These are phyloP conservation scores for Tolypocladium pustulatum DNA, from an alignment of 2,329 filamentous ascomycete genomes.

Conservation along the genomic window DNA sequence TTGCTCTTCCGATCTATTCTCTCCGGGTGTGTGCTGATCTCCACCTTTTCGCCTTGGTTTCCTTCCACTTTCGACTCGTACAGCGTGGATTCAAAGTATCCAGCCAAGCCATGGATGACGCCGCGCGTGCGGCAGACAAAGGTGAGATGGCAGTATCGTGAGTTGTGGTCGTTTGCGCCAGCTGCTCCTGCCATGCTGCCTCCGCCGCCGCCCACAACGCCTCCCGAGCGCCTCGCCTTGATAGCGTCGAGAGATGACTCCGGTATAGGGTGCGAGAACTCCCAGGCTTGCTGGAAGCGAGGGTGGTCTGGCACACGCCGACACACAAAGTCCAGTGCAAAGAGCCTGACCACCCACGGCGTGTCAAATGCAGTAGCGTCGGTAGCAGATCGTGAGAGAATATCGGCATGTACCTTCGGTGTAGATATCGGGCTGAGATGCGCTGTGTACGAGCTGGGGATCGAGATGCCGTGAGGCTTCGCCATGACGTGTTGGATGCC, in stretches of 20 bases:
- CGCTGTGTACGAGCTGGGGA: constrained; percentile 86
- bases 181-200: constrained; percentile 66
- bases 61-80: constrained; percentile 47
- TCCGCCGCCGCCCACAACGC: constrained; percentile 54
- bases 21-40: constrained; percentile 86
- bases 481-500: constrained; percentile 86
- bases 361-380: constrained; percentile 74
- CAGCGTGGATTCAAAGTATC: constrained; percentile 94
- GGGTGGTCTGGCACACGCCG: constrained; percentile 46
- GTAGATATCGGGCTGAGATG: constrained; percentile 87
- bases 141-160: constrained; percentile 63
- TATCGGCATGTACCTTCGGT: constrained; percentile 75
- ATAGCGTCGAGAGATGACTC: constrained; percentile 42
- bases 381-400: constrained; percentile 48
- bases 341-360: constrained; percentile 89
- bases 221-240: constrained; percentile 49
- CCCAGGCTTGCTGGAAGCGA: constrained; percentile 68
- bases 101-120: constrained; percentile 80
- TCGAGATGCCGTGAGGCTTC: constrained; percentile 75
- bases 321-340: constrained; percentile 78
- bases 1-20: constrained; percentile 87
- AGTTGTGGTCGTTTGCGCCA: constrained; percentile 85
- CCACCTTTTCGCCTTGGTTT: constrained; percentile 45
- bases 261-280: constrained; percentile 68
- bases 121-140: constrained; percentile 74